phyloP scores from a whole-genome alignment of 257 asterid genomes.

The Eustoma russellianum region DNA sequence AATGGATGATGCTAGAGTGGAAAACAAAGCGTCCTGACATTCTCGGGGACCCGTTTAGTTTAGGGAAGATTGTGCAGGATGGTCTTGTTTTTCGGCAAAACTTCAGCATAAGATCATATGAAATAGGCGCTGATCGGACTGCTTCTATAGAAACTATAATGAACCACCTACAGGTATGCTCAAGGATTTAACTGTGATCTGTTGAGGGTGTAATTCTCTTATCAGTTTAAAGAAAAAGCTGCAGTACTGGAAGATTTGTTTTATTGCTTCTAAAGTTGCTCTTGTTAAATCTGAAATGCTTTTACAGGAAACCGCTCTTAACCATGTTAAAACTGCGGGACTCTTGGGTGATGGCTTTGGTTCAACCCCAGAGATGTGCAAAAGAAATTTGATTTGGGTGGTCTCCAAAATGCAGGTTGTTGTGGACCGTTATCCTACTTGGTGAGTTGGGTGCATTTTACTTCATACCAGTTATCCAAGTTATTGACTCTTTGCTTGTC shows the following conservation, averaged over 20 bases:
- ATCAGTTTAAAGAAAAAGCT: not conserved
- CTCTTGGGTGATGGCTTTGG: slow-evolving; percentile 96
- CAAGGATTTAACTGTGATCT: slow-evolving; percentile 4
- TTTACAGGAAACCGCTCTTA: slow-evolving; percentile 91
- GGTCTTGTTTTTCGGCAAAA: slow-evolving; percentile 79
- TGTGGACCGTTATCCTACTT: slow-evolving; percentile 89
- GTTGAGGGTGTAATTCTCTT: not conserved
- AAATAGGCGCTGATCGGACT: slow-evolving; percentile 93
- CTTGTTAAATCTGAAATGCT: slow-evolving; percentile 7
- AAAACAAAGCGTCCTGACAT: slow-evolving; percentile 80
- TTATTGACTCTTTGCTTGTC: too few species aligned
- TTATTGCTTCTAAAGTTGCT: not conserved
- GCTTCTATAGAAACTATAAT: slow-evolving; percentile 85
- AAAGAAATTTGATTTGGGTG: slow-evolving; percentile 85
- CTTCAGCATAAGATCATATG: slow-evolving; percentile 89
- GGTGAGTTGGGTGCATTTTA: slow-evolving; percentile 38
- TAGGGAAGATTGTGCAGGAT: slow-evolving; percentile 79
- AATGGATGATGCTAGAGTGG: slow-evolving; percentile 99
- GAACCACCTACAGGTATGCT: slow-evolving; percentile 84
- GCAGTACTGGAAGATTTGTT: not conserved
- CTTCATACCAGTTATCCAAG: too few species aligned
- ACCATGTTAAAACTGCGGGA: slow-evolving; percentile 82
- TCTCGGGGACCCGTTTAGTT: slow-evolving; percentile 71
- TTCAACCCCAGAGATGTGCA: slow-evolving; percentile 94
- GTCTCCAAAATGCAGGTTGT: slow-evolving; percentile 89